These are phyloP conservation scores for Sporothrix brasiliensis DNA, from an alignment of 2,329 filamentous ascomycete genomes.

Conservation along the genomic window DNA sequence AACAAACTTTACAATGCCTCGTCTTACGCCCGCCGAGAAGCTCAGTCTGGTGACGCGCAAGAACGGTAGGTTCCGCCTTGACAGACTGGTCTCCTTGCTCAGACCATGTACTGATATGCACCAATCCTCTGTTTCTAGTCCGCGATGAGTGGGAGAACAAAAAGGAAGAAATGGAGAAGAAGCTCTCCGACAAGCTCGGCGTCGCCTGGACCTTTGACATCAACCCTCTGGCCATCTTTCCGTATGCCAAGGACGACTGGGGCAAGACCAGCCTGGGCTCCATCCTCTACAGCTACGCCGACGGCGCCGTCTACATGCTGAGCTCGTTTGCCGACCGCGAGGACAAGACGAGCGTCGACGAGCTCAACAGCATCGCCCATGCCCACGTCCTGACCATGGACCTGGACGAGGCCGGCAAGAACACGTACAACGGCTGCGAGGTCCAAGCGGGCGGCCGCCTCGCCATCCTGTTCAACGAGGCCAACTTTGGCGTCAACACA, in stretches of 20 bases:
- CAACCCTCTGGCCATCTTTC: constrained; percentile 52
- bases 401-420: constrained; percentile 47
- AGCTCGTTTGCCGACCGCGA: constrained; percentile 21
- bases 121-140: constrained; percentile 43
- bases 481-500: constrained; percentile 52
- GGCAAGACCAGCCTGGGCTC: constrained; percentile 49
- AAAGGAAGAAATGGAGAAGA: constrained; percentile 43
- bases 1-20: constrained; percentile 30
- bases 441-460: constrained; percentile 50
- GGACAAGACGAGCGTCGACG: constrained; percentile 45
- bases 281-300: constrained; percentile 49
- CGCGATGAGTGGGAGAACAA: constrained; percentile 57
- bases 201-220: constrained; percentile 55
- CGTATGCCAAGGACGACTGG: constrained; percentile 50
- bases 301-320: constrained; percentile 30
- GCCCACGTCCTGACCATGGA: constrained; percentile 52
- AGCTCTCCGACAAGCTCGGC: constrained; percentile 43
- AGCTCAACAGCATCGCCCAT: constrained; percentile 51
- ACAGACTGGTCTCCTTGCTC: too few species aligned
- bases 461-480: constrained; percentile 51
- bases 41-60: constrained; percentile 56
- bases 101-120: not conserved
- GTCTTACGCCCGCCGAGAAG: constrained; percentile 53
- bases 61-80: constrained; percentile 46
- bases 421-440: constrained; percentile 50